Evolutionary conservation across 2,329 filamentous ascomycete genomes (phyloP), one percentile per base, ranked within the genome.

Genomic region (Pseudogymnoascus verrucosus): DNA sequence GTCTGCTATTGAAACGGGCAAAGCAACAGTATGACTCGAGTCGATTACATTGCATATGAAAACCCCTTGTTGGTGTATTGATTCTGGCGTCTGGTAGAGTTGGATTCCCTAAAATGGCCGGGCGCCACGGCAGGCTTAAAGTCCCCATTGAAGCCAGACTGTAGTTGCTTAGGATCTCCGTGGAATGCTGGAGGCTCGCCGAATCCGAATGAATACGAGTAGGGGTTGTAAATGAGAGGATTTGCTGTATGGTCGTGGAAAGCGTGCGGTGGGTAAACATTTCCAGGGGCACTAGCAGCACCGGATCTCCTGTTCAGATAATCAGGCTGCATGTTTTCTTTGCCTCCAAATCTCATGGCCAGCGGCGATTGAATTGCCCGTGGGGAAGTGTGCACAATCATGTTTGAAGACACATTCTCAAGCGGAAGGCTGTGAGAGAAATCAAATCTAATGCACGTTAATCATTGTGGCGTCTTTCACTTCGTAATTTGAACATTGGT

Each of bases 201-300:
- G 62, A 66, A 68, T 16, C 57, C 62, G 51, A 65, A 70, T 5
- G 69, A 63, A 28, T 67, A 66, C 16, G 66, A 61, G 54, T 68
- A 68, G n/a, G 57, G 57, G 12, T 69, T 66, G 42, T 65, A 67
- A 63, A 68, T 72, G 10, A 74, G 69, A 16, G 72, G 72, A 34
- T 73, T 73, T 19, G 64, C 65, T 21, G 65, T 66, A 8, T 68
- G 54, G 21, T 72, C 70, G 40, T 69, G 66, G 54, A 69, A 71
- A 21, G 69, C 60, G 31, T 72, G 71, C 16, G 67, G 39, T n/a
- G 70, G 67, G 19, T 68, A 72, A 34, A 68, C 64, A 61, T 69
- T 68, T n/a, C 68, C 65, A 34, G 66, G 63, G 57, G 65, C 63
- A 21, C 64, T 59, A 16, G 65, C 61, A 36, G 47, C 34, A 26